phyloP scores from a whole-genome alignment of 2,329 filamentous ascomycete species.

The Paecilomyces niveus region DNA sequence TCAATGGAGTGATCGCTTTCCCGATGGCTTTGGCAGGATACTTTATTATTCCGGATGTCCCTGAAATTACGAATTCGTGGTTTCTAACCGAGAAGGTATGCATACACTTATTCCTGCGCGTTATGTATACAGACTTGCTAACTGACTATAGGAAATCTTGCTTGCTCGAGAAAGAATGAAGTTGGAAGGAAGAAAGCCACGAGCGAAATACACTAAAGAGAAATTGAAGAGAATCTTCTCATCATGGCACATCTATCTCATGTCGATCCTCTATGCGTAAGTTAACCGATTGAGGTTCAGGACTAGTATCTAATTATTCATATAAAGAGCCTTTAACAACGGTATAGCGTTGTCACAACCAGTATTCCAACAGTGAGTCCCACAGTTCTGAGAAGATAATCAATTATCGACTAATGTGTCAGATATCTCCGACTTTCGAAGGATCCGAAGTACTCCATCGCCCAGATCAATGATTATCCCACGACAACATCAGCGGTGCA shows the following conservation, averaged over 20 bases:
- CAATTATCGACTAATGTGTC: not conserved
- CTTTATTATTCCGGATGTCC: conserved; percentile 44
- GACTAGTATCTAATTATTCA: not conserved
- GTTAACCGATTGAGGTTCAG: conserved; percentile 4
- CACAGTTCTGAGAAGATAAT: not conserved
- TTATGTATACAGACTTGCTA: not conserved
- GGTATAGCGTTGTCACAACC: conserved; percentile 46
- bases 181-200: conserved; percentile 40
- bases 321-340: conserved; percentile 52
- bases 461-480: conserved; percentile 48
- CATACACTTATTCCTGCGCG: not conserved
- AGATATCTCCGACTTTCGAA: conserved; percentile 24
- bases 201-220: conserved; percentile 39
- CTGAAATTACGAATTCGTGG: conserved; percentile 44
- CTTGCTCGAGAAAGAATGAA: conserved; percentile 45
- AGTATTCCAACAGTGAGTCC: conserved; percentile 44
- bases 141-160: conserved; percentile 30
- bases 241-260: conserved; percentile 58
- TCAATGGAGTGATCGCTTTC: conserved; percentile 48
- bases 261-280: conserved; percentile 52
- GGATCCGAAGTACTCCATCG: conserved; percentile 38
- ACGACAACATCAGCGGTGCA: conserved; percentile 53
- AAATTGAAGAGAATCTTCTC: conserved; percentile 56
- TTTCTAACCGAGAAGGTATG: conserved; percentile 38
- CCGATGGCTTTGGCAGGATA: conserved; percentile 47